A percentile compares a stretch with the other conserved stretches of the same genome.
These are phyloP conservation scores for Thraustochytrium sp. DNA, from an alignment of 352 stramenopile species.

Conservation along the genomic window DNA sequence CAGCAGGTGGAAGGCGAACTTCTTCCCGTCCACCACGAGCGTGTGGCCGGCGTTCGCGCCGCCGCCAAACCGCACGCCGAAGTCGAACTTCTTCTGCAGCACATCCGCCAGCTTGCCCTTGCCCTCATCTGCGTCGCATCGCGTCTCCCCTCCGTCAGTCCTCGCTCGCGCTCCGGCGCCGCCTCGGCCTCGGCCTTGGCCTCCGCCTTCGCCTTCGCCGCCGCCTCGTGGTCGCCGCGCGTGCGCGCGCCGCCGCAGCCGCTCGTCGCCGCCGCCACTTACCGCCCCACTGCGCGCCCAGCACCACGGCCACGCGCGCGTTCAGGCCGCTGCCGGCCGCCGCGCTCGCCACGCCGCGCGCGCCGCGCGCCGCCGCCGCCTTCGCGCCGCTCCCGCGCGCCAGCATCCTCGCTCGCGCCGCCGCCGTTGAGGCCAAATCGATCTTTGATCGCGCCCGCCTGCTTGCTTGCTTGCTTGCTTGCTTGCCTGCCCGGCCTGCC, in stretches of 20 bases:
- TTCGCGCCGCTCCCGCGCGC: not conserved
- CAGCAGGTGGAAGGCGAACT: slow-evolving; percentile 99
- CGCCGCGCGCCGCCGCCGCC: not conserved
- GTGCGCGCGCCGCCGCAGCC: too few relatives aligned
- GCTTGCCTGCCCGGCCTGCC: too few relatives aligned
- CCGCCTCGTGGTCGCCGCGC: too few relatives aligned
- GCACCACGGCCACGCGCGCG: slow-evolving; percentile 67
- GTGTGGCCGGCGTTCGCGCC: slow-evolving; percentile 98
- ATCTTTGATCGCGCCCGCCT: too few relatives aligned
- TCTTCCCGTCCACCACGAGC: slow-evolving; percentile 94
- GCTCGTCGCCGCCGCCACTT: not conserved
- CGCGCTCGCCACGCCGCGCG: not conserved
- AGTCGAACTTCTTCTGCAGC: slow-evolving; percentile 58
- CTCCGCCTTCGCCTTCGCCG: too few relatives aligned
- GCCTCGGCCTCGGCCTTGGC: too few relatives aligned
- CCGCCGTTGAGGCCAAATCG: not conserved
- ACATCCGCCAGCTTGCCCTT: slow-evolving; percentile 97
- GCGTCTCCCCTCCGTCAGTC: too few relatives aligned
- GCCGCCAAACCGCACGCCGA: slow-evolving; percentile 55
- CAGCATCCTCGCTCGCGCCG: not conserved
- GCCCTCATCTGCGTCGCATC: slow-evolving; percentile 90
- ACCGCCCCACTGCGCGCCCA: slow-evolving; percentile 90
- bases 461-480: too few relatives aligned
- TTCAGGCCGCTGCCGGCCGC: slow-evolving; percentile 9
- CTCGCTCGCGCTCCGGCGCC: too few relatives aligned